A percentile compares a stretch with the other conserved stretches of the same genome.
Evolutionary conservation across 345 rosid species (phyloP).

Genomic region (Limnanthes douglasii): DNA sequence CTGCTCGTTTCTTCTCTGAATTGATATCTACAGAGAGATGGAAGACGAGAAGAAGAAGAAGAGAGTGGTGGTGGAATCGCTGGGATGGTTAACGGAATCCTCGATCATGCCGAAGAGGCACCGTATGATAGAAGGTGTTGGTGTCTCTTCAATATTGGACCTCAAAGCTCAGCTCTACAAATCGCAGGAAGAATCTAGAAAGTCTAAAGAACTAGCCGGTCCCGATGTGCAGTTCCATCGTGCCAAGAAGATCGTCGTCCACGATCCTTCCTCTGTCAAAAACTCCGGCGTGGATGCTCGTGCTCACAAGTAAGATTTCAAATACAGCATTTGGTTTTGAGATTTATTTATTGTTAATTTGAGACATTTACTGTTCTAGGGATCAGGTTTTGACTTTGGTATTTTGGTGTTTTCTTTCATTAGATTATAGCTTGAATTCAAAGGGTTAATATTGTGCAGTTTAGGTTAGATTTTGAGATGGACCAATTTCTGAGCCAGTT

Average conservation of each 20-base stretch:
- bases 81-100: constrained; percentile 96
- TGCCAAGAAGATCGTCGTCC: constrained; percentile 42
- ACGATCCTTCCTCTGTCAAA: constrained; percentile 35
- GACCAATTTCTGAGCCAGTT: no score
- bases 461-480: no score
- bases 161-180: constrained; percentile 85
- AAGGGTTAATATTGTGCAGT: no score
- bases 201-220: constrained; percentile 39
- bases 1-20: no score
- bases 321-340: background rate
- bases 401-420: background rate
- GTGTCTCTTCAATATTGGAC: constrained; percentile 71
- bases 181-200: constrained; percentile 72
- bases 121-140: constrained; percentile 80
- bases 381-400: background rate
- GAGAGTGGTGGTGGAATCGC: constrained; percentile 60
- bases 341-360: constrained; percentile 4
- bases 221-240: constrained; percentile 58
- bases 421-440: no score
- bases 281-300: constrained; percentile 87
- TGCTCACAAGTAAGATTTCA: constrained; percentile 32
- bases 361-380: background rate
- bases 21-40: no score
- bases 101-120: constrained; percentile 82
- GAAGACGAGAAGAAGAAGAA: constrained; percentile 32